phyloP scores from a whole-genome alignment of 495 filamentous ascomycete genomes.

The Aspergillus cristatus region DNA sequence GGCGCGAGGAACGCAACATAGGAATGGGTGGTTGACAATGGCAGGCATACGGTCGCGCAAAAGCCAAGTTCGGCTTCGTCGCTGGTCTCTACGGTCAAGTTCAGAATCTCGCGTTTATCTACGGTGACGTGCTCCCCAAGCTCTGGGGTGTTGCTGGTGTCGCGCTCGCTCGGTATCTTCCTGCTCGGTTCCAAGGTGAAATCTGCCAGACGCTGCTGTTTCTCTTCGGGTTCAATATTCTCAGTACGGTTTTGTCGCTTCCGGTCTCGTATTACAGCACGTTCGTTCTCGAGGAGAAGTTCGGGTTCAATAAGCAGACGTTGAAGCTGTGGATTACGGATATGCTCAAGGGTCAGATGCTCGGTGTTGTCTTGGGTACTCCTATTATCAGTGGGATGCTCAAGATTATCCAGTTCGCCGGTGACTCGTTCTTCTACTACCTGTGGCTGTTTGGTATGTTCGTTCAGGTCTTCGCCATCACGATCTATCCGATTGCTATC shows the following conservation, averaged over 20 bases:
- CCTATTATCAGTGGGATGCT: constrained; percentile 88
- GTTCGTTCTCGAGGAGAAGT: constrained; percentile 93
- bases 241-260: constrained; percentile 66
- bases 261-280: constrained; percentile 85
- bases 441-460: constrained; percentile 86
- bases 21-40: background rate
- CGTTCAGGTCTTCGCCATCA: constrained; percentile 87
- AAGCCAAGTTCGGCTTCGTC: constrained; percentile 79
- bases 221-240: constrained; percentile 74
- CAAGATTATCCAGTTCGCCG: constrained; percentile 83
- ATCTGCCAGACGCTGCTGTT: constrained; percentile 92
- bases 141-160: constrained; percentile 76
- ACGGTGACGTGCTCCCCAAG: constrained; percentile 81
- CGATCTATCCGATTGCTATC: constrained; percentile 90
- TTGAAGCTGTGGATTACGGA: constrained; percentile 81
- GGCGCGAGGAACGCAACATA: too few species aligned
- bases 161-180: constrained; percentile 62
- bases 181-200: constrained; percentile 74
- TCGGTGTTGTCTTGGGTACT: constrained; percentile 67
- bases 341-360: constrained; percentile 80
- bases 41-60: constrained; percentile 86
- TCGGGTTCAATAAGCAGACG: constrained; percentile 98
- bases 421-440: constrained; percentile 91
- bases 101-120: constrained; percentile 80
- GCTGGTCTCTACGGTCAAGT: constrained; percentile 73